phyloP scores from a whole-genome alignment of 495 filamentous ascomycete species.

The Aspergillus bertholletiae region DNA sequence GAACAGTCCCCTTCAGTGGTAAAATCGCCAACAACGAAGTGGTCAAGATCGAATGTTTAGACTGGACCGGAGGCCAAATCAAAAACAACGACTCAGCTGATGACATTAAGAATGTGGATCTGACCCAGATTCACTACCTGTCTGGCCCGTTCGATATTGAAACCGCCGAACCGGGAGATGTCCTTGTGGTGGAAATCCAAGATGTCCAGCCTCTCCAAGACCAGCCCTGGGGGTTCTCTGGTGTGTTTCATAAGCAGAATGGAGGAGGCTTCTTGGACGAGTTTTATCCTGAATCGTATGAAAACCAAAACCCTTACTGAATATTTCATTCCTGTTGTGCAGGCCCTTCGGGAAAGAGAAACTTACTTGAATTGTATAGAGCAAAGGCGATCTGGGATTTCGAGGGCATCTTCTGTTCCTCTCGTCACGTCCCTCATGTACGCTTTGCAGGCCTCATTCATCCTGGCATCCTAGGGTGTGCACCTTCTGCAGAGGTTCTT shows the following conservation, averaged over 20 bases:
- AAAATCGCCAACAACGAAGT: conserved; percentile 82
- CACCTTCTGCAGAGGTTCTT: conserved; percentile 67
- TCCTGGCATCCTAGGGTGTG: conserved; percentile 89
- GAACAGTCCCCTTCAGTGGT: conserved; percentile 62
- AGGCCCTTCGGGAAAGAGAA: no score
- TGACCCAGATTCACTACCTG: conserved; percentile 82
- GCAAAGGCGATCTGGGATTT: conserved; percentile 98
- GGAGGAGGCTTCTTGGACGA: conserved; percentile 93
- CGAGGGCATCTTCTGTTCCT: conserved; percentile 89
- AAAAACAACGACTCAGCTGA: conserved; percentile 85
- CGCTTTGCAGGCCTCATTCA: conserved; percentile 92
- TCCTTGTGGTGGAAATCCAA: conserved; percentile 89
- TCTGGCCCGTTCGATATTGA: conserved; percentile 90
- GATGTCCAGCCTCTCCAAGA: conserved; percentile 90
- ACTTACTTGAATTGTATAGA: no score
- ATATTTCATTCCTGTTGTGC: no score
- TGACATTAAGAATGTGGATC: conserved; percentile 80
- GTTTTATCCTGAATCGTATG: conserved; percentile 76
- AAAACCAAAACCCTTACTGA: background rate
- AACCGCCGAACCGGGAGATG: conserved; percentile 79
- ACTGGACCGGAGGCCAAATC: conserved; percentile 89
- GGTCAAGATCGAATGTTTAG: conserved; percentile 93
- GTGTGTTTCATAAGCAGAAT: conserved; percentile 77
- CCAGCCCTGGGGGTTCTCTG: conserved; percentile 89
- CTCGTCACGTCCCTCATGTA: conserved; percentile 84